Evolutionary conservation across 306 rosid genomes (phyloP), one percentile per base, ranked within the genome.

Genomic region (Casuarina equisetifolia): DNA sequence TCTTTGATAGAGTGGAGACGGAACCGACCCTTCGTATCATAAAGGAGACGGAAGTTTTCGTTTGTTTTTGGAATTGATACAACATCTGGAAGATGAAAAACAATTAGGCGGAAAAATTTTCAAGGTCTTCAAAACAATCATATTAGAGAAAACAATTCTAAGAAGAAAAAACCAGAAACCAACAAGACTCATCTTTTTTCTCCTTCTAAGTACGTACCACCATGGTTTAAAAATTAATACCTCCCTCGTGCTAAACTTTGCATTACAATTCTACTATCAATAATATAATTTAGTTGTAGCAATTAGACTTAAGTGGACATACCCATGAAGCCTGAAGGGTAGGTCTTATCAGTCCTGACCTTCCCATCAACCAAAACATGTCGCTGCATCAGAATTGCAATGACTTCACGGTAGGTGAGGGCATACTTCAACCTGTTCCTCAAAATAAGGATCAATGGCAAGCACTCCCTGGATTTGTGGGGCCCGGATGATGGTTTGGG

Each of bases 401-500:
- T 82, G 68, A 91, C 96, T 62, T 91, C 96, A 72, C 90, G 94
- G 84, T 93, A 93, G 2, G 84, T 88, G 70, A 93, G 84, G 44
- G 96, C 96, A 82, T 91, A 93, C 77, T 89, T 93, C 90, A 93
- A 32, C 43, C 94, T 64, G 88, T 89, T 83, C 68, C 92, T 84
- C 83, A 91, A 43, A 54, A 89, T 89, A 32, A 91, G 91, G 9
- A 91, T 82, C 46, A 91, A 87, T 5, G 97, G 98, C 17, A 93
- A 86, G 53, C 97, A 93, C 66, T 91, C 98, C 87, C 97, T 89
- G 2, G 97, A 88, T 38, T 93, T 91, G 89, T 93, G 98, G 6
- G 98, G 98, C 49, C 98, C 98, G 51, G 98, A 93, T 10, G 98
- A 91, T 10, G 98, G 98, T 64, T 93, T 93, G 20, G 98, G 98